A percentile compares a stretch with the other conserved stretches of the same genome.
These are phyloP conservation scores for Berberis thunbergii DNA, from an alignment of 164 flowering plant species.

Conservation along the genomic window DNA sequence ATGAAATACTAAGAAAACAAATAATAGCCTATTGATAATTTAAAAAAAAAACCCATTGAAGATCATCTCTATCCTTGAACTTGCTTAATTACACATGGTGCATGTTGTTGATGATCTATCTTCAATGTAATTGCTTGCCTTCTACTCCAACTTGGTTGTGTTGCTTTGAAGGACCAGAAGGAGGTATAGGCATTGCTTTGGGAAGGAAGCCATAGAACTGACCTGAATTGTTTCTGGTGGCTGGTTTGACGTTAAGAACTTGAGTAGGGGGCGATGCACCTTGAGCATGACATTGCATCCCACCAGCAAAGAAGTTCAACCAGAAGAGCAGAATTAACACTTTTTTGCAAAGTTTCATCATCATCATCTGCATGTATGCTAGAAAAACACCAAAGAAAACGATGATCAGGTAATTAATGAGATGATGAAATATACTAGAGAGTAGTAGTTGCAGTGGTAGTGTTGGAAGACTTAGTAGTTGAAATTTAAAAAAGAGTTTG, in stretches of 20 bases:
- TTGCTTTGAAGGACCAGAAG: constrained; percentile 70
- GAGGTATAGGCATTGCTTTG: constrained; percentile 40
- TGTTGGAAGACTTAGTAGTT: too few species aligned
- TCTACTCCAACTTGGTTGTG: constrained; percentile 63
- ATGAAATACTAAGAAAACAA: not conserved
- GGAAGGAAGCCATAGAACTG: constrained; percentile 58
- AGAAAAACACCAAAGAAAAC: too few species aligned
- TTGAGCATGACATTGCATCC: not conserved
- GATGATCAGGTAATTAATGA: too few species aligned
- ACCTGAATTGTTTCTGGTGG: constrained; percentile 16
- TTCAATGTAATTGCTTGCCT: constrained; percentile 22
- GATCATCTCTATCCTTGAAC: not conserved
- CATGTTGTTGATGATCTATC: not conserved
- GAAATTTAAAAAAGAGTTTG: too few species aligned
- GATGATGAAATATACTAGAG: too few species aligned
- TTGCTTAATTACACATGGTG: not conserved
- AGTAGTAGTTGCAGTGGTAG: too few species aligned
- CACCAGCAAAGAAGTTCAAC: too few species aligned
- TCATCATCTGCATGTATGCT: too few species aligned
- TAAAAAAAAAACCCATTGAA: not conserved
- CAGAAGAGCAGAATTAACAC: too few species aligned
- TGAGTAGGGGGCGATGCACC: constrained; percentile 5
- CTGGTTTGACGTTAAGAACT: constrained; percentile 24
- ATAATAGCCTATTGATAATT: not conserved
- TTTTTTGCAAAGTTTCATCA: too few species aligned